These are phyloP conservation scores for Aureobasidium sp. DNA, from an alignment of 2,329 filamentous ascomycete genomes.

Conservation along the genomic window DNA sequence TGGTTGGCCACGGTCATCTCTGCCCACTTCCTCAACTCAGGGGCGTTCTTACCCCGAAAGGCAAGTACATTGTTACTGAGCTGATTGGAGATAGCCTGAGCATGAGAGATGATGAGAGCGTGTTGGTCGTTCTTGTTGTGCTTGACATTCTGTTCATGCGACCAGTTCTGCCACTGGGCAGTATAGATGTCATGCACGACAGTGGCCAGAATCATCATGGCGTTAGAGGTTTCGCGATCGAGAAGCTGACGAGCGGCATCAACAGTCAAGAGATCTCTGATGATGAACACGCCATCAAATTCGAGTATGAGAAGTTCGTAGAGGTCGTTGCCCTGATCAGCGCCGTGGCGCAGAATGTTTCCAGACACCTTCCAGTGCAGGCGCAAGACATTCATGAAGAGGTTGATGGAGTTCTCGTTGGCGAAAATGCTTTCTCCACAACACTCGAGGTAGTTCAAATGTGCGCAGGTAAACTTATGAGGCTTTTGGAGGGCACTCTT, in stretches of 20 bases:
- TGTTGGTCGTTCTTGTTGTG: neutral
- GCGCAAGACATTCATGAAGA: neutral
- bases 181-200: neutral
- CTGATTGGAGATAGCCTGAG: constrained; percentile 9
- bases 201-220: neutral
- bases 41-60: neutral
- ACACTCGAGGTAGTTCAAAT: neutral
- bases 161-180: neutral
- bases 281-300: neutral
- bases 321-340: neutral
- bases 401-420: neutral
- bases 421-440: neutral
- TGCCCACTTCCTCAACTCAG: constrained; percentile 6
- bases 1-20: neutral
- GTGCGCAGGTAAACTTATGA: neutral
- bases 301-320: neutral
- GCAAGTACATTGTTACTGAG: constrained; percentile 11
- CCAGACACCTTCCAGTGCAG: constrained; percentile 12
- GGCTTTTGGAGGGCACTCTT: neutral
- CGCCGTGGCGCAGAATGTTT: neutral
- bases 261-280: neutral
- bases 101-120: neutral
- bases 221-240: neutral
- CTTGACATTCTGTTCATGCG: neutral
- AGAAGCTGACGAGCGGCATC: neutral